phyloP scores from a whole-genome alignment of 2,329 filamentous ascomycete species.

The Septoria petroselini region DNA sequence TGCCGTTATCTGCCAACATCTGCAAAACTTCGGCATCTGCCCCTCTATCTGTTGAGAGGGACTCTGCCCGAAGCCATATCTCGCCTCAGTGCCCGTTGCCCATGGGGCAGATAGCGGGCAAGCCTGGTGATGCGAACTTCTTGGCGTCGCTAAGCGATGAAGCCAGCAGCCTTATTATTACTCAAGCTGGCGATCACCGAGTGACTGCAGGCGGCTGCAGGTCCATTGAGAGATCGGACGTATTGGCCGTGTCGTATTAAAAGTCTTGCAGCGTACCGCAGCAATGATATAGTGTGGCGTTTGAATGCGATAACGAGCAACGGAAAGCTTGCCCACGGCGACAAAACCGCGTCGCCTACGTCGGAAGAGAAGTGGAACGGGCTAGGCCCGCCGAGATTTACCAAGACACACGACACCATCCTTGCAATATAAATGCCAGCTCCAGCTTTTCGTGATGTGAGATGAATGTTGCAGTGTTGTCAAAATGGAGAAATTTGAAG shows the following conservation, averaged over 20 bases:
- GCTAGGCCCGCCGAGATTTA: background rate
- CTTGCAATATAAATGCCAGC: no score
- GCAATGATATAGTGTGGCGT: background rate
- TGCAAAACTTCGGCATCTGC: no score
- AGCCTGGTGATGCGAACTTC: background rate
- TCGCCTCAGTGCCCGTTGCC: background rate
- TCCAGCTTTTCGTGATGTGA: no score
- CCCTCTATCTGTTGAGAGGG: background rate
- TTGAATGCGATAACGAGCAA: background rate
- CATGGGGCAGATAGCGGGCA: background rate
- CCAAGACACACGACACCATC: background rate
- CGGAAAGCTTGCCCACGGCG: background rate
- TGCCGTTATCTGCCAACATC: no score
- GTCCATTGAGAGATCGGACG: background rate
- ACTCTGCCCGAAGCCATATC: background rate
- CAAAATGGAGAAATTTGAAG: conserved; percentile 12
- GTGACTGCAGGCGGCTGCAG: no score
- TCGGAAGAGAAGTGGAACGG: no score
- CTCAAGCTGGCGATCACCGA: no score
- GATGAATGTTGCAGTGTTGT: background rate
- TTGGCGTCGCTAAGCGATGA: no score
- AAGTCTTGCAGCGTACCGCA: background rate
- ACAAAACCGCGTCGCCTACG: no score
- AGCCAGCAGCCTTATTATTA: background rate
- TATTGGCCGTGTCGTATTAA: background rate